Evolutionary conservation across 306 rosid genomes (phyloP).

Genomic region (Styphnolobium japonicum): DNA sequence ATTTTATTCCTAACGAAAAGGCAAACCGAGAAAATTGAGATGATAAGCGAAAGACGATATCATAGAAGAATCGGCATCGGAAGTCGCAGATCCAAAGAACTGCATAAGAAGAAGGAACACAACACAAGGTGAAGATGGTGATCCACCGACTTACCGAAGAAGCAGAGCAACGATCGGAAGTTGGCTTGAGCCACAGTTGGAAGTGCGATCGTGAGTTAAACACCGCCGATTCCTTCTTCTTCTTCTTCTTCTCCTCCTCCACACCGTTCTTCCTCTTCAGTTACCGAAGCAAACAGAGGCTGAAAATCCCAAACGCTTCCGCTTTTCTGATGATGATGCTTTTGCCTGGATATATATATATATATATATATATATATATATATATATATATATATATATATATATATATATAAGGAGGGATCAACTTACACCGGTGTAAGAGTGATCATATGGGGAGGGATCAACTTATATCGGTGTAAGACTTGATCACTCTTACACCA

Average conservation of each 20-base stretch:
- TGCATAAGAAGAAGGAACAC: neutral
- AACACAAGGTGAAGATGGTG: neutral
- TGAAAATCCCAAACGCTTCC: conserved; percentile 33
- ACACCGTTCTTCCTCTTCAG: conserved; percentile 8
- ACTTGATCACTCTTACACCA: no score
- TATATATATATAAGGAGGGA: no score
- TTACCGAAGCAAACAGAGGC: conserved; percentile 28
- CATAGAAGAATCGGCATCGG: neutral
- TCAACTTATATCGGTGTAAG: no score
- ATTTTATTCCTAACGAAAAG: no score
- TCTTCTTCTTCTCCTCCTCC: neutral
- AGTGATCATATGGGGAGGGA: no score
- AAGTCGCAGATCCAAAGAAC: conserved; percentile 37
- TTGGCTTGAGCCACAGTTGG: neutral
- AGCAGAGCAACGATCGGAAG: conserved; percentile 33
- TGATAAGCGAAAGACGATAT: neutral
- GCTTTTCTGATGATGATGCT: neutral
- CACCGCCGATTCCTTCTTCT: conserved; percentile 24
- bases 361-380: no score
- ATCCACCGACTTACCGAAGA: conserved; percentile 50
- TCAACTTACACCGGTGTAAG: no score
- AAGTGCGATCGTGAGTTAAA: conserved; percentile 33
- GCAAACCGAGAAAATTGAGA: neutral
- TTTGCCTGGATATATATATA: conserved; percentile 11
- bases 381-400: no score